Conservation (phyloP, 768 basidiomycete species). For the Suillus tomentosus region DNA sequence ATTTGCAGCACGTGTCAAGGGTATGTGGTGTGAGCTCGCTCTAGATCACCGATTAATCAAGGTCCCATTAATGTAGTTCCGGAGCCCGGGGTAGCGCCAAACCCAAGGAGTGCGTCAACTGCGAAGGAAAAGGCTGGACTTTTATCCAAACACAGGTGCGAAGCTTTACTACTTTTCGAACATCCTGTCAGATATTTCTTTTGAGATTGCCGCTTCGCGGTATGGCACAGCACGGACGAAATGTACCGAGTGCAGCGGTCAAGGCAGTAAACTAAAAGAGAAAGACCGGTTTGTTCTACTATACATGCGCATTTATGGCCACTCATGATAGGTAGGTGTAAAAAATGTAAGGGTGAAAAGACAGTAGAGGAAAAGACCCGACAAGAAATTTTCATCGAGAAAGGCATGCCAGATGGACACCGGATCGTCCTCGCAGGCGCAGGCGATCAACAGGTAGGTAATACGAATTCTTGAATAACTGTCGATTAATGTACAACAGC, state of each 20-base stretch:
- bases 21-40: constrained; percentile 38
- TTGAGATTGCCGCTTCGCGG: constrained; percentile 45
- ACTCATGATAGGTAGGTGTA: constrained; percentile 61
- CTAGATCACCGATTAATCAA: constrained; percentile 16
- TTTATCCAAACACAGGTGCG: constrained; percentile 56
- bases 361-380: constrained; percentile 86
- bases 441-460: constrained; percentile 81
- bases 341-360: constrained; percentile 90
- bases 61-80: constrained; percentile 46
- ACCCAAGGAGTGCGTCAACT: constrained; percentile 76
- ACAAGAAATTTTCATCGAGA: constrained; percentile 84
- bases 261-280: constrained; percentile 72
- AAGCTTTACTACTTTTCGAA: neutral
- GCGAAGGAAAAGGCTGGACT: constrained; percentile 83
- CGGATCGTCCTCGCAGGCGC: constrained; percentile 89
- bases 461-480: neutral
- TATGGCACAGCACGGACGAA: constrained; percentile 53
- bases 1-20: constrained; percentile 82
- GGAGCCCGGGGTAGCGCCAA: constrained; percentile 86
- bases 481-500: constrained; percentile 46
- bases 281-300: constrained; percentile 68
- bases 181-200: constrained; percentile 4
- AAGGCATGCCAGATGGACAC: constrained; percentile 82
- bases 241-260: constrained; percentile 72
- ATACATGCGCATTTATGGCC: constrained; percentile 2